Conservation (phyloP, 2,329 filamentous ascomycete species). For the Pestalotiopsis sp. region DNA sequence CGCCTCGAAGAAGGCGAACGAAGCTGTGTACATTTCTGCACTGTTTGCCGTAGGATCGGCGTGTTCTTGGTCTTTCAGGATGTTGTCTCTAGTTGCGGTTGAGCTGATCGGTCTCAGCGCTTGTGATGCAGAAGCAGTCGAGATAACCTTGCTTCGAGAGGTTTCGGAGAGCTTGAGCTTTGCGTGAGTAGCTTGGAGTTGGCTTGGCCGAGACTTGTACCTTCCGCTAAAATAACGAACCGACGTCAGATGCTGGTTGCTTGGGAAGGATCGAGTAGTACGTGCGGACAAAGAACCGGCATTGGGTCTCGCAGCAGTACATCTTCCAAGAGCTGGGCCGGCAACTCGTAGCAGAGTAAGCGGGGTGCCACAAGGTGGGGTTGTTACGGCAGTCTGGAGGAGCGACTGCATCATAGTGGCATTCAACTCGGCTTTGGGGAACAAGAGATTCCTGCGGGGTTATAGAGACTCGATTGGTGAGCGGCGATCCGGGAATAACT, state of each 20-base stretch:
- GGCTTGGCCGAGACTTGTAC: not conserved
- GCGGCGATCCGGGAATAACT: not conserved
- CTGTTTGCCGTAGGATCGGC: conserved; percentile 16
- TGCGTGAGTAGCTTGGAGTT: not conserved
- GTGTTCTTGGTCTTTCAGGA: not conserved
- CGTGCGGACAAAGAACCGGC: not conserved
- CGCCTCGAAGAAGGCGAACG: conserved; percentile 68
- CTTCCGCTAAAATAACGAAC: not conserved
- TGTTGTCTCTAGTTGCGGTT: no score
- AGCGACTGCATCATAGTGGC: conserved; percentile 7
- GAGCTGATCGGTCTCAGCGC: not conserved
- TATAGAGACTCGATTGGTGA: not conserved
- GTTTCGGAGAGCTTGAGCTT: not conserved
- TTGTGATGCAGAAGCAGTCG: not conserved
- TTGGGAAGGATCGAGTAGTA: not conserved
- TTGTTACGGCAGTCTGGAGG: conserved; percentile 6
- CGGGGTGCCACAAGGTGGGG: conserved; percentile 11
- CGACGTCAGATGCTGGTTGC: not conserved
- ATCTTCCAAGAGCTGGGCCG: conserved; percentile 1
- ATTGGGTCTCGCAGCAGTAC: not conserved
- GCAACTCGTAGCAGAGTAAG: conserved; percentile 7
- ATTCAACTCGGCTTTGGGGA: not conserved
- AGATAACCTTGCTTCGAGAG: not conserved
- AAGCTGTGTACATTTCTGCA: conserved; percentile 60
- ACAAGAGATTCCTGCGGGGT: conserved; percentile 1